A percentile compares a stretch with the other conserved stretches of the same genome.
These are phyloP conservation scores for Cladosporium sp. DNA, from an alignment of 2,329 filamentous ascomycete species.

Conservation along the genomic window DNA sequence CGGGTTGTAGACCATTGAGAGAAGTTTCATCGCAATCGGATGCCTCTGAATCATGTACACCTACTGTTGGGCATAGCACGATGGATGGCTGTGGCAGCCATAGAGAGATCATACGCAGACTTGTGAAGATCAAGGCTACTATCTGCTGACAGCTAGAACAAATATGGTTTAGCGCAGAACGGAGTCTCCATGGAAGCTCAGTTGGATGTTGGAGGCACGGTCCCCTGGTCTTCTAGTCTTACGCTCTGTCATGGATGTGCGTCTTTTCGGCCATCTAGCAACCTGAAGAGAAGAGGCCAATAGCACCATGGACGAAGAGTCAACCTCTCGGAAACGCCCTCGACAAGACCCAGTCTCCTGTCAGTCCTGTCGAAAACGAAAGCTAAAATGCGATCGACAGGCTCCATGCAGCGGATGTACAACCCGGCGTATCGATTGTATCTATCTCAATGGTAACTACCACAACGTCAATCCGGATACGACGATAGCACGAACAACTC, in stretches of 20 bases:
- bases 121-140: not conserved
- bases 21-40: too few relatives aligned
- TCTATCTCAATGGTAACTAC: too few relatives aligned
- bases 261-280: too few relatives aligned
- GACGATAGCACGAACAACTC: not conserved
- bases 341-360: constrained; percentile 8
- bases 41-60: too few relatives aligned
- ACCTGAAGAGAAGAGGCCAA: not conserved
- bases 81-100: too few relatives aligned
- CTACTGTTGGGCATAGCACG: too few relatives aligned
- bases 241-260: too few relatives aligned
- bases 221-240: too few relatives aligned
- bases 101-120: too few relatives aligned
- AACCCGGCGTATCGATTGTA: not conserved
- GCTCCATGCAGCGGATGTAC: not conserved
- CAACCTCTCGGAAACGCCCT: not conserved
- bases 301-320: not conserved
- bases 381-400: constrained; percentile 3
- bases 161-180: not conserved
- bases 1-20: too few relatives aligned
- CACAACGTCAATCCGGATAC: not conserved
- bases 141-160: too few relatives aligned
- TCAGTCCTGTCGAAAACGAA: constrained; percentile 1
- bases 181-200: not conserved
- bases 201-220: too few relatives aligned